Evolutionary conservation across 305 asterid genomes (phyloP).

Genomic region (Fraxinus paxiana): DNA sequence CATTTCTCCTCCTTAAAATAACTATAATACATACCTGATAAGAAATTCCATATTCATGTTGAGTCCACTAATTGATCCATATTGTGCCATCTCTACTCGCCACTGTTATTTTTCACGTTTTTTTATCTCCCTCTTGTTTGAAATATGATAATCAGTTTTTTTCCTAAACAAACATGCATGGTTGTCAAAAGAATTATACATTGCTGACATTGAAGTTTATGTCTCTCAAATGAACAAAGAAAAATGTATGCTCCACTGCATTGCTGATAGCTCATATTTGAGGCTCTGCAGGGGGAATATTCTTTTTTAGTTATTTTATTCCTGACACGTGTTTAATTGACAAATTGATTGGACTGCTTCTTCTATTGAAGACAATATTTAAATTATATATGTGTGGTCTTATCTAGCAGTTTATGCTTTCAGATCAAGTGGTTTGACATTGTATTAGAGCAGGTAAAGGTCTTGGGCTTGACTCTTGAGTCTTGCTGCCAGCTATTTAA

Average conservation of each 20-base stretch:
- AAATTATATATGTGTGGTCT: background rate
- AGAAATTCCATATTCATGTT: background rate
- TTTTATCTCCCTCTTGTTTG: background rate
- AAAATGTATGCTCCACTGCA: conserved; percentile 1
- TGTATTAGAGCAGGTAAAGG: background rate
- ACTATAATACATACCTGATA: background rate
- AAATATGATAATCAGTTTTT: background rate
- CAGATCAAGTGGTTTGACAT: background rate
- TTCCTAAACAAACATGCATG: background rate
- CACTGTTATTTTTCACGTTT: background rate
- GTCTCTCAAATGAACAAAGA: background rate
- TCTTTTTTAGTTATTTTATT: background rate
- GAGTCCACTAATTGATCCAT: background rate
- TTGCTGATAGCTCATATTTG: background rate
- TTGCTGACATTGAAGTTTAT: background rate
- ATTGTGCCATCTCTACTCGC: background rate
- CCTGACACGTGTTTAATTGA: background rate
- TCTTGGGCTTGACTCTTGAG: background rate
- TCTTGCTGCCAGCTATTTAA: background rate
- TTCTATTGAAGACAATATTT: background rate
- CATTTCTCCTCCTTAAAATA: background rate
- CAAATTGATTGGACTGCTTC: background rate
- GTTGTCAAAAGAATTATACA: background rate
- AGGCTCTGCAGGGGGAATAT: background rate
- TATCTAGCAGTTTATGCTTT: background rate